Evolutionary conservation across 2,329 filamentous ascomycete genomes (phyloP).

Genomic region (Cercospora brassicicola): DNA sequence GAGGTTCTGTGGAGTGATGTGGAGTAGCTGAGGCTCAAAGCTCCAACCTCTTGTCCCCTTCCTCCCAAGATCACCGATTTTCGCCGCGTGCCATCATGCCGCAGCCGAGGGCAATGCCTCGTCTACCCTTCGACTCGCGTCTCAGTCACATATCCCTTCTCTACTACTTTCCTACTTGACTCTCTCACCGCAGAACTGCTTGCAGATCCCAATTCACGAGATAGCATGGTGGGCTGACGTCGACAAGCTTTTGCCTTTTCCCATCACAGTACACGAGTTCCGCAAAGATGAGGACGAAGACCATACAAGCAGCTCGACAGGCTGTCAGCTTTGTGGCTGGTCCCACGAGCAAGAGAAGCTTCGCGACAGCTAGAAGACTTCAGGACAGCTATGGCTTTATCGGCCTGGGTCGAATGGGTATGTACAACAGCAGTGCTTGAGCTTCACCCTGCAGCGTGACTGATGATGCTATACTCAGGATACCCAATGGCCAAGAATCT

Average conservation of each 20-base stretch:
- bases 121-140: neutral
- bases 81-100: conserved; percentile 2
- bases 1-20: neutral
- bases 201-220: conserved; percentile 1
- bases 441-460: conserved; percentile 26
- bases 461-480: conserved; percentile 48
- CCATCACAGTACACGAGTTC: neutral
- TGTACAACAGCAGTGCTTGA: conserved; percentile 3
- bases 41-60: conserved; percentile 8
- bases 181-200: neutral
- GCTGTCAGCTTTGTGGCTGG: conserved; percentile 26
- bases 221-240: conserved; percentile 9
- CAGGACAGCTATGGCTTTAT: conserved; percentile 54
- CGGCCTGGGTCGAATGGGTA: conserved; percentile 54
- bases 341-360: conserved; percentile 41
- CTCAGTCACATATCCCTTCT: neutral
- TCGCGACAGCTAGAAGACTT: conserved; percentile 45
- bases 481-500: conserved; percentile 74
- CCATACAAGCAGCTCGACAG: conserved; percentile 24
- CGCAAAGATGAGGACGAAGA: conserved; percentile 19
- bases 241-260: neutral
- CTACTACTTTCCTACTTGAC: neutral
- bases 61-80: conserved; percentile 4
- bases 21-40: neutral
- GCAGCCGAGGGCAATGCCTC: conserved; percentile 12